Percentiles rank a stretch among this genome's conserved stretches.
phyloP scores from a whole-genome alignment of 257 asterid species.

The Capsicum pubescens region DNA sequence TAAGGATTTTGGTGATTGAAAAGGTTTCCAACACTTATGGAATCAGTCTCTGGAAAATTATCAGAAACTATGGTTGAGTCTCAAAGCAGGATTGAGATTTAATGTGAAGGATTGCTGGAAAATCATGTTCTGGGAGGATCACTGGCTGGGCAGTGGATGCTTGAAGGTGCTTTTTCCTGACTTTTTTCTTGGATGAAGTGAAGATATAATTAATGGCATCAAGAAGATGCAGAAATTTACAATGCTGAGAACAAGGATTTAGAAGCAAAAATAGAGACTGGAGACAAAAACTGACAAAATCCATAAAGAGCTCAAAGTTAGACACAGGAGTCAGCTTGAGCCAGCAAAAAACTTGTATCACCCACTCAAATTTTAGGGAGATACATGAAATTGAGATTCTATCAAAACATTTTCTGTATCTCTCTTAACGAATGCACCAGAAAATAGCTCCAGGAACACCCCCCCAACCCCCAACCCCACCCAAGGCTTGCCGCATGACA shows the following conservation, averaged over 20 bases:
- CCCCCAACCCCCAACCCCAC: not conserved
- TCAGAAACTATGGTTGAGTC: not conserved
- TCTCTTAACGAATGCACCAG: no score
- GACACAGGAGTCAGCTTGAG: not conserved
- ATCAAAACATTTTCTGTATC: no score
- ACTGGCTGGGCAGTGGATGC: not conserved
- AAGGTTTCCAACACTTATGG: not conserved
- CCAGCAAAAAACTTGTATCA: not conserved
- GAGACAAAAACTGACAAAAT: not conserved
- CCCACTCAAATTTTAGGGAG: not conserved
- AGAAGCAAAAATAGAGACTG: not conserved
- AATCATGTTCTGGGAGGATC: constrained; percentile 20
- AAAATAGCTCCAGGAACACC: not conserved
- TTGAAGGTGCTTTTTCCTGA: constrained; percentile 9
- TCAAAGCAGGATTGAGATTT: constrained; percentile 14
- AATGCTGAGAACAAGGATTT: no score
- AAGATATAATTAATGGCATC: no score
- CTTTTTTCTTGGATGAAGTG: no score
- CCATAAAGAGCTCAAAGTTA: not conserved
- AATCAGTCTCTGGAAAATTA: not conserved
- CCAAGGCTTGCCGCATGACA: not conserved
- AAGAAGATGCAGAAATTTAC: no score
- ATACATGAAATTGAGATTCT: no score
- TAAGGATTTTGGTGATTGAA: not conserved
- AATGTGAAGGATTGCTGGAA: not conserved